A percentile compares a stretch with the other conserved stretches of the same genome.
phyloP scores from a whole-genome alignment of 768 basidiomycete genomes.

The Boletellus ananas region DNA sequence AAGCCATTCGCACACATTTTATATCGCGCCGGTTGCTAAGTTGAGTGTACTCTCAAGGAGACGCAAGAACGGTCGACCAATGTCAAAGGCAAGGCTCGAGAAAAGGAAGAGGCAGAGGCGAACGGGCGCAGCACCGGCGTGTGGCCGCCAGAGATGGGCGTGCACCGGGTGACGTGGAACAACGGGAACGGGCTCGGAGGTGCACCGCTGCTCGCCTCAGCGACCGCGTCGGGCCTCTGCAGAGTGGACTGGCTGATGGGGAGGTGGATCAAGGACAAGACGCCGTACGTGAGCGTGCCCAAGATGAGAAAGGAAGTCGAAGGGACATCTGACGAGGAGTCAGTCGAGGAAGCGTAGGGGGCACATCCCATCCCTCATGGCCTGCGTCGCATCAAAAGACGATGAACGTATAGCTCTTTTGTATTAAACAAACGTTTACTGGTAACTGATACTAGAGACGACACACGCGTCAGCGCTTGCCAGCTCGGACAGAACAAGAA shows the following conservation, averaged over 20 bases:
- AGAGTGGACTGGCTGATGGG: slow-evolving; percentile 79
- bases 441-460: background rate
- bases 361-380: background rate
- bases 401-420: too few species aligned
- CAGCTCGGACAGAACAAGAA: background rate
- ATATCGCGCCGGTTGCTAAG: background rate
- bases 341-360: slow-evolving; percentile 23
- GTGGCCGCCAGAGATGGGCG: slow-evolving; percentile 76
- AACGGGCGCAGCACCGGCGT: slow-evolving; percentile 38
- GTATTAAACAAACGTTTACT: too few species aligned
- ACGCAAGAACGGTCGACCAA: slow-evolving; percentile 36
- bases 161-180: slow-evolving; percentile 84
- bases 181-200: slow-evolving; percentile 60
- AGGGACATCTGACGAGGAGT: slow-evolving; percentile 36
- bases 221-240: slow-evolving; percentile 81
- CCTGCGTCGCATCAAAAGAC: background rate
- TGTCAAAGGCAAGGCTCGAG: slow-evolving; percentile 31
- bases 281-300: slow-evolving; percentile 63
- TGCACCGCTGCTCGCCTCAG: slow-evolving; percentile 65
- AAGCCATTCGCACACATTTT: background rate
- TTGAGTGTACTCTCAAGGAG: slow-evolving; percentile 36
- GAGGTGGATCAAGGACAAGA: slow-evolving; percentile 62
- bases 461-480: background rate
- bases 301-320: slow-evolving; percentile 59
- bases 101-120: slow-evolving; percentile 13